Evolutionary conservation across 1,284 basidiomycete species (phyloP).

Genomic region (Marasmius tenuissimus): DNA sequence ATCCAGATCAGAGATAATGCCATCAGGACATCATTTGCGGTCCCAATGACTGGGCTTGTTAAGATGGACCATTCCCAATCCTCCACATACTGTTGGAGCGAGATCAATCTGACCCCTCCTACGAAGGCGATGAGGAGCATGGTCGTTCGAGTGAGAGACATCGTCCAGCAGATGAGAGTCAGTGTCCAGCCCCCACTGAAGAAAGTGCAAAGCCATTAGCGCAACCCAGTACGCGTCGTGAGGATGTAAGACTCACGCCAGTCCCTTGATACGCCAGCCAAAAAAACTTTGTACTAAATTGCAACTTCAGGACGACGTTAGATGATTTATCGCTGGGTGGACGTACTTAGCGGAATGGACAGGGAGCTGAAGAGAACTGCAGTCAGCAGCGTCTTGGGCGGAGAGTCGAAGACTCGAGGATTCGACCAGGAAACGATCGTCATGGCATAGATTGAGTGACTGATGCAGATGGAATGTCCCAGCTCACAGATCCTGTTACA

Average conservation of each 20-base stretch:
- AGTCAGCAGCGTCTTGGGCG: neutral
- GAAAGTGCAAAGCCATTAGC: neutral
- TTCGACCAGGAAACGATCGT: neutral
- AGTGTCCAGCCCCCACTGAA: neutral
- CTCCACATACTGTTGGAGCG: neutral
- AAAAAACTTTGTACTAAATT: neutral
- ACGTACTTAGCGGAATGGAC: neutral
- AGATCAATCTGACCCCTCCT: neutral
- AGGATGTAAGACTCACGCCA: neutral
- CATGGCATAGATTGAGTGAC: constrained; percentile 3
- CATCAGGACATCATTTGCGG: neutral
- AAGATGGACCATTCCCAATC: neutral
- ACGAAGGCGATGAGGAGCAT: neutral
- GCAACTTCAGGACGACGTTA: neutral
- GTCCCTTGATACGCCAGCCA: neutral
- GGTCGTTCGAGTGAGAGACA: neutral
- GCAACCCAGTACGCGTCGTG: neutral
- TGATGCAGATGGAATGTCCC: constrained; percentile 7
- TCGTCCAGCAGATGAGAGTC: neutral
- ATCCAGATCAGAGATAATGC: neutral
- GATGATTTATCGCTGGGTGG: too few species aligned
- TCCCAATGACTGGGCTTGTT: neutral
- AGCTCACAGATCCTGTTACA: constrained; percentile 4
- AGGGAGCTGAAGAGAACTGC: neutral
- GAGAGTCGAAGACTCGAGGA: neutral